Percentiles rank a stretch among this genome's conserved stretches.
Conservation (phyloP, 2,329 filamentous ascomycete species). For the Fusarium albosuccineum region DNA sequence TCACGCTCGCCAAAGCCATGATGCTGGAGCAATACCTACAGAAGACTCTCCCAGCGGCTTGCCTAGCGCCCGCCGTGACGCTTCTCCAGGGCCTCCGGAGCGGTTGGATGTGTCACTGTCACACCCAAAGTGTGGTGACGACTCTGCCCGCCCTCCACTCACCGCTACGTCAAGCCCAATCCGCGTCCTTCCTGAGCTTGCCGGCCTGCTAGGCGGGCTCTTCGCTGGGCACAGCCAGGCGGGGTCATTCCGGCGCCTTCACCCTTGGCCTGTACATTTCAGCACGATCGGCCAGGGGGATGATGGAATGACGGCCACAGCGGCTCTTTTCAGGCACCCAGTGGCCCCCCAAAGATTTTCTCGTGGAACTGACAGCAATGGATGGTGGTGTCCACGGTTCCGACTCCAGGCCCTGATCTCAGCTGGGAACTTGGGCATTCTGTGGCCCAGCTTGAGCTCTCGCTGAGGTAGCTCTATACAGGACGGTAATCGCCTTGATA, state of each 20-base stretch:
- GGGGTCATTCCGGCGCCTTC: constrained; percentile 49
- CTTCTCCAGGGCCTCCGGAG: constrained; percentile 42
- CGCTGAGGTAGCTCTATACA: background rate
- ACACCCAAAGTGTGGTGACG: constrained; percentile 34
- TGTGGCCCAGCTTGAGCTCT: background rate
- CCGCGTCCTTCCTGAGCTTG: constrained; percentile 28
- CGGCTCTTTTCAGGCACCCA: constrained; percentile 36
- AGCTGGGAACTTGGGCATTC: background rate
- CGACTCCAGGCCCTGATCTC: constrained; percentile 1
- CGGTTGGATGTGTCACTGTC: constrained; percentile 40
- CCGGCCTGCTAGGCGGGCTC: constrained; percentile 24
- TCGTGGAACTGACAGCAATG: constrained; percentile 19
- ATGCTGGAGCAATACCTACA: constrained; percentile 47
- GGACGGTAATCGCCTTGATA: constrained; percentile 1
- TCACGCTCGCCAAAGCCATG: constrained; percentile 29
- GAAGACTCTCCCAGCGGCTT: constrained; percentile 37
- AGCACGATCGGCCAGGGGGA: constrained; percentile 40
- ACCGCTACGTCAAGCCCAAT: constrained; percentile 42
- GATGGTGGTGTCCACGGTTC: background rate
- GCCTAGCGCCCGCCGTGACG: constrained; percentile 41
- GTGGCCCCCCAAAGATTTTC: constrained; percentile 24
- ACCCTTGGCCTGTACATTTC: constrained; percentile 47
- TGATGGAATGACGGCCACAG: constrained; percentile 36
- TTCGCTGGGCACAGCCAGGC: constrained; percentile 35
- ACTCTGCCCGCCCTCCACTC: constrained; percentile 29